A percentile compares a stretch with the other conserved stretches of the same genome.
phyloP scores from a whole-genome alignment of 192 early-diverging fungal species.

The Chytriomyces confervae region DNA sequence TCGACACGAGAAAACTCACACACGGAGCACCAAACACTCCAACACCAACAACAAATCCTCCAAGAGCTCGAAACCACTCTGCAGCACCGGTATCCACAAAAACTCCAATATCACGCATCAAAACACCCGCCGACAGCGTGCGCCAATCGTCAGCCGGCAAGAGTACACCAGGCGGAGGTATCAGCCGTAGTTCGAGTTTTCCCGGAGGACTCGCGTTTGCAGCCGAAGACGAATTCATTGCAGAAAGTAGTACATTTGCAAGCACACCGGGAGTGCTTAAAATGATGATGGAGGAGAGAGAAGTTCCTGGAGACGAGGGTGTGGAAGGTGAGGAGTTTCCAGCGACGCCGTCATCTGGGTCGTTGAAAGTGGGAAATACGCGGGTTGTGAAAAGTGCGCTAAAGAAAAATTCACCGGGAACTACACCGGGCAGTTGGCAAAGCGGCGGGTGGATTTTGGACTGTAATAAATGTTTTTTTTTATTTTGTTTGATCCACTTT shows the following conservation, averaged over 20 bases:
- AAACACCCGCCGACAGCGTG: constrained; percentile 3
- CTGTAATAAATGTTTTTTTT: no score
- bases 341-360: no score
- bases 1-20: background rate
- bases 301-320: no score
- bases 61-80: background rate
- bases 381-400: no score
- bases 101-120: constrained; percentile 1
- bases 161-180: background rate
- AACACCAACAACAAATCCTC: background rate
- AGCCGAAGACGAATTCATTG: background rate
- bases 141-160: background rate
- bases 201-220: background rate
- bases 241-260: background rate
- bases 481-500: no score
- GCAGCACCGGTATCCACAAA: background rate
- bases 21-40: background rate
- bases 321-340: no score
- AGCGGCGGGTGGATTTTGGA: no score
- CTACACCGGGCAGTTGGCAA: no score
- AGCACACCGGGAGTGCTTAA: background rate
- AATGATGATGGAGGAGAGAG: no score
- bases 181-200: background rate
- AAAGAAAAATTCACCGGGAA: no score
- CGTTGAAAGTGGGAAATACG: no score